Evolutionary conservation across 306 rosid genomes (phyloP), one percentile per base, ranked within the genome.

Genomic region (Cyclanthera cordifolia): DNA sequence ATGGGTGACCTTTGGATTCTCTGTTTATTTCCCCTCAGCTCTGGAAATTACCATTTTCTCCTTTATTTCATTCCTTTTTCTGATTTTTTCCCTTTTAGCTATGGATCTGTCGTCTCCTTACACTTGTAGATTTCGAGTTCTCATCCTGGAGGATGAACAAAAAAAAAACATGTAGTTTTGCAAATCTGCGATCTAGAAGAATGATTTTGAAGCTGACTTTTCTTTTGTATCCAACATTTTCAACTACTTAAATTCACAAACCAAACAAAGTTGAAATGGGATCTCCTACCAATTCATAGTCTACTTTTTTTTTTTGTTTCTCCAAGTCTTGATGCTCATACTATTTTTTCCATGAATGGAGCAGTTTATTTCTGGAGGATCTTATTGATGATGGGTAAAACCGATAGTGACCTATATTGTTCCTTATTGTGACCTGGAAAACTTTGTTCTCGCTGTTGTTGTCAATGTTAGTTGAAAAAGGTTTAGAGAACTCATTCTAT

Each of bases 201-300:
- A 19, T 61, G 68, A 37, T 19, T 39, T 20, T 61, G 68, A 61
- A 61, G 50, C 50, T 4, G 30, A 61, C 17, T 10, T 37, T 61
- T 61, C 17, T 39, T 37, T 61, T 61, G 9, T 2, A 28, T 19
- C 47, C 1, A 17, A 39, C 10, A 3, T 61, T 30, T 27, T 37
- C 48, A 32, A 39, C 4, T 55, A 24, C 37, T 25, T 6, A 55
- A 55, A 45, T 5, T 55, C 61, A 4, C 37, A 16, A 25, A 30
- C 11, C 50, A 19, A 19, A 61, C 28, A 61, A 21, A 21, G 34
- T 54, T 19, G 50, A 17, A 61, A n/a, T 11, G 9, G 14, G 68
- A 61, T 61, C 68, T 61, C 50, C 50, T 39, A 11, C 30, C 30
- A 39, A 61, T 61, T 61, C n/a, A n/a, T n/a, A n/a, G n/a, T n/a